These are phyloP conservation scores for Teratosphaeria viscida DNA, from an alignment of 2,329 filamentous ascomycete genomes.

Conservation along the genomic window DNA sequence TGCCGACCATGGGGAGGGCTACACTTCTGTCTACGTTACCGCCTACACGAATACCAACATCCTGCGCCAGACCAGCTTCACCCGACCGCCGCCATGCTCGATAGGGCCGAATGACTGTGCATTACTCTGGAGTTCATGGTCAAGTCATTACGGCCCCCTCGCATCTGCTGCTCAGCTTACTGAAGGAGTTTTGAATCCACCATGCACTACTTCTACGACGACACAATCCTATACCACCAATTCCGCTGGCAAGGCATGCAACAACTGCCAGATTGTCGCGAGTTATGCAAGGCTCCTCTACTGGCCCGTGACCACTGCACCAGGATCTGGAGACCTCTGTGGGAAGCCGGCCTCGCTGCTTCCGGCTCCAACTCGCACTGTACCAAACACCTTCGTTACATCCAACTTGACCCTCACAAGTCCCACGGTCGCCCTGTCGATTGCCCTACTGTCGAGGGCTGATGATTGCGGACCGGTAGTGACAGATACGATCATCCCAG, in stretches of 20 bases:
- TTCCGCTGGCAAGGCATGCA: constrained; percentile 1
- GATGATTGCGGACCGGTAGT: constrained; percentile 8
- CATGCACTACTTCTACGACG: constrained; percentile 1
- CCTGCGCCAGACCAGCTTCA: neutral
- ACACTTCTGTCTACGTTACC: neutral
- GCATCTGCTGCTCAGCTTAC: neutral
- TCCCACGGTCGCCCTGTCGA: constrained; percentile 6
- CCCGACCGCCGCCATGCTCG: neutral
- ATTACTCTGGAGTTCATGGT: neutral
- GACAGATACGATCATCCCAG: constrained; percentile 6
- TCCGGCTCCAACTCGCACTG: constrained; percentile 2
- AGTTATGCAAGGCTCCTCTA: constrained; percentile 6
- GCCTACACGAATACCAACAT: constrained; percentile 6
- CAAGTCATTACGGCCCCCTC: neutral
- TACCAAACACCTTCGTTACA: constrained; percentile 7
- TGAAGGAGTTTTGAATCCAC: constrained; percentile 1
- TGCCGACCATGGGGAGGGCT: neutral
- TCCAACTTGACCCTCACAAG: constrained; percentile 8
- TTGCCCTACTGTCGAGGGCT: constrained; percentile 3
- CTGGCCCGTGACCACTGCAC: constrained; percentile 8
- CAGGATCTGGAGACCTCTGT: constrained; percentile 5
- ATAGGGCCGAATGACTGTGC: neutral
- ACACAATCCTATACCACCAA: constrained; percentile 1
- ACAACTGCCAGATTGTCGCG: constrained; percentile 6
- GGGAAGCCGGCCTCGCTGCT: constrained; percentile 4